Evolutionary conservation across 768 basidiomycete species (phyloP).

Genomic region (Russula foetens): DNA sequence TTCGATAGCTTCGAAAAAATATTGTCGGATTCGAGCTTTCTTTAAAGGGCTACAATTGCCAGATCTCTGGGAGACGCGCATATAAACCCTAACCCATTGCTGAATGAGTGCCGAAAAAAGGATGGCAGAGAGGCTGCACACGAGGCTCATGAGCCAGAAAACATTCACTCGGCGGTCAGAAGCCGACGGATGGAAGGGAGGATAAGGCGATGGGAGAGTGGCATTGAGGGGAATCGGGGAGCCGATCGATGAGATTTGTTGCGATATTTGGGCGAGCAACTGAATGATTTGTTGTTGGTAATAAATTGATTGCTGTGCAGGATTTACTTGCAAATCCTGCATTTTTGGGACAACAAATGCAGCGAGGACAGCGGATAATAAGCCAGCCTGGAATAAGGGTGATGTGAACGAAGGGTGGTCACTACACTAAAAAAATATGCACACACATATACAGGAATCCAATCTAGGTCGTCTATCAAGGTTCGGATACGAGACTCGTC

Average conservation of each 20-base stretch:
- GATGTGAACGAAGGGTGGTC: neutral
- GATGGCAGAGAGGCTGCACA: neutral
- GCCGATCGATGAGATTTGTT: neutral
- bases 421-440: neutral
- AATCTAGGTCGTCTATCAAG: too few relatives aligned
- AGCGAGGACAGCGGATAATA: slow-evolving; percentile 1
- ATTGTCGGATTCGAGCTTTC: neutral
- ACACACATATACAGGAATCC: neutral
- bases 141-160: neutral
- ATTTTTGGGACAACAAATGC: neutral
- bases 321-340: neutral
- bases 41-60: neutral
- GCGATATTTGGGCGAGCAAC: neutral
- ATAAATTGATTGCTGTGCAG: neutral
- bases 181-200: neutral
- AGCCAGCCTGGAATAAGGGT: neutral
- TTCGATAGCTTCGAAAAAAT: neutral
- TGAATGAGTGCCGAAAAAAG: neutral
- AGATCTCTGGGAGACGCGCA: neutral
- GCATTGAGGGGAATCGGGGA: neutral
- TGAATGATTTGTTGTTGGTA: neutral
- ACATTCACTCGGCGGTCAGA: neutral
- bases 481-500: too few relatives aligned
- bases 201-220: neutral
- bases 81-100: neutral